Percentiles rank a stretch among this genome's conserved stretches.
phyloP scores from a whole-genome alignment of 140 eudicot species.

The Artemisia princeps region DNA sequence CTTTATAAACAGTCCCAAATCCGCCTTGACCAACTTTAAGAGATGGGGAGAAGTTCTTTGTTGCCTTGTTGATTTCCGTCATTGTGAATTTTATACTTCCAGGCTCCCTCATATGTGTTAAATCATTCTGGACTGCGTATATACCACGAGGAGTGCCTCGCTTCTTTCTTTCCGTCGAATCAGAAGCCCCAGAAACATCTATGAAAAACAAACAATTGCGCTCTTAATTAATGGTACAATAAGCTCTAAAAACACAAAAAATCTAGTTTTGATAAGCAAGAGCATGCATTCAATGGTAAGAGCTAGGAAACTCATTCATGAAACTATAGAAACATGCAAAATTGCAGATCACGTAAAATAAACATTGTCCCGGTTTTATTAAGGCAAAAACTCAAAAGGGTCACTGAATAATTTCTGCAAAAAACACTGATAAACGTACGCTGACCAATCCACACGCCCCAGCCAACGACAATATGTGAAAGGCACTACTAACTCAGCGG shows the following conservation, averaged over 20 bases:
- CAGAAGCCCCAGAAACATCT: slow-evolving; percentile 46
- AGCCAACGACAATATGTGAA: too few species aligned
- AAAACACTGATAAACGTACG: too few species aligned
- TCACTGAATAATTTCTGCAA: too few species aligned
- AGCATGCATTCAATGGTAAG: not conserved
- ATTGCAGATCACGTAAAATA: not conserved
- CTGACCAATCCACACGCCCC: too few species aligned
- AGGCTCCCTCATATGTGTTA: slow-evolving; percentile 43
- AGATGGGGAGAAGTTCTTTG: slow-evolving; percentile 65
- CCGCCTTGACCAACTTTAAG: slow-evolving; percentile 93
- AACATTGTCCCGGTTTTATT: too few species aligned
- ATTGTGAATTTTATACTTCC: slow-evolving; percentile 57
- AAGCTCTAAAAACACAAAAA: not conserved
- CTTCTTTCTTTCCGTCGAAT: slow-evolving; percentile 37
- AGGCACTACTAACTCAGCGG: too few species aligned
- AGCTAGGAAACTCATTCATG: not conserved
- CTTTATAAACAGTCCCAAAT: slow-evolving; percentile 85
- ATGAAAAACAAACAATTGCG: slow-evolving; percentile 9
- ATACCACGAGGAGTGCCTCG: slow-evolving; percentile 32
- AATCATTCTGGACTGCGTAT: slow-evolving; percentile 41
- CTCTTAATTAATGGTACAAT: not conserved
- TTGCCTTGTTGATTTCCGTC: slow-evolving; percentile 62
- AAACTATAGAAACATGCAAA: not conserved
- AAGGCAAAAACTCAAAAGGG: too few species aligned
- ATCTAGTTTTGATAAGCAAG: not conserved